These are phyloP conservation scores for Didymosphaeria variabile DNA, from an alignment of 2,329 filamentous ascomycete genomes.

Conservation along the genomic window DNA sequence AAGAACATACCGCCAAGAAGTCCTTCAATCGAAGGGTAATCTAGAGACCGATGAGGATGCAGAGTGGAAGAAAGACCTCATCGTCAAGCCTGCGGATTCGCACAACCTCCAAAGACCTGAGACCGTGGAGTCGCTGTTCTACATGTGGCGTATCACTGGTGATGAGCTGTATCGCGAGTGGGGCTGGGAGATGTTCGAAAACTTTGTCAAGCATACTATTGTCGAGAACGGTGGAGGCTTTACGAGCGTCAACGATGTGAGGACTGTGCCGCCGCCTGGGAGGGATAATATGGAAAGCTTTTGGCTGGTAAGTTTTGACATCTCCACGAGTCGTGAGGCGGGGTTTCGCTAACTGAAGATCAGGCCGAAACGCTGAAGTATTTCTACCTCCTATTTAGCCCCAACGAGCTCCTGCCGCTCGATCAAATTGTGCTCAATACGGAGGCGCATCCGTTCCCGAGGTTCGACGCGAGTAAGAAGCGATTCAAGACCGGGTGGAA, in stretches of 20 bases:
- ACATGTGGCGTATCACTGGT: conserved; percentile 98
- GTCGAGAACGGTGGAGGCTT: conserved; percentile 82
- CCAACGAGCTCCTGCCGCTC: conserved; percentile 81
- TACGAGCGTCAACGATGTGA: conserved; percentile 80
- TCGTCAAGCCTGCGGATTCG: conserved; percentile 80
- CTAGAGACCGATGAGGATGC: conserved; percentile 56
- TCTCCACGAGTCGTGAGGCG: not conserved
- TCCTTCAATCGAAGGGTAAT: conserved; percentile 54
- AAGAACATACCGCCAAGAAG: conserved; percentile 61
- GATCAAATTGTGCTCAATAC: conserved; percentile 94
- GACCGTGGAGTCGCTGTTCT: conserved; percentile 94
- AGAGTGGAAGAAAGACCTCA: conserved; percentile 79
- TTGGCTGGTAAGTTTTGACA: conserved; percentile 77
- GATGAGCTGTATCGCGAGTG: conserved; percentile 90
- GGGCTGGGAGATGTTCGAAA: conserved; percentile 98
- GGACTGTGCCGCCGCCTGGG: conserved; percentile 71
- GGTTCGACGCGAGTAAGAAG: conserved; percentile 78
- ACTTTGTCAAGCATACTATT: conserved; percentile 85
- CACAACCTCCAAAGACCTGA: conserved; percentile 97
- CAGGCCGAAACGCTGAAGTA: conserved; percentile 97
- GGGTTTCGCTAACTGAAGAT: not conserved
- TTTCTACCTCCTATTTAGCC: conserved; percentile 92
- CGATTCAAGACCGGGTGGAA: conserved; percentile 84
- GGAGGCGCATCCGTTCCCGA: conserved; percentile 88
- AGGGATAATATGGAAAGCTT: conserved; percentile 99